Base-by-base conservation (phyloP, 768 basidiomycete genomes). In the Tubosaeta sp. region DNA sequence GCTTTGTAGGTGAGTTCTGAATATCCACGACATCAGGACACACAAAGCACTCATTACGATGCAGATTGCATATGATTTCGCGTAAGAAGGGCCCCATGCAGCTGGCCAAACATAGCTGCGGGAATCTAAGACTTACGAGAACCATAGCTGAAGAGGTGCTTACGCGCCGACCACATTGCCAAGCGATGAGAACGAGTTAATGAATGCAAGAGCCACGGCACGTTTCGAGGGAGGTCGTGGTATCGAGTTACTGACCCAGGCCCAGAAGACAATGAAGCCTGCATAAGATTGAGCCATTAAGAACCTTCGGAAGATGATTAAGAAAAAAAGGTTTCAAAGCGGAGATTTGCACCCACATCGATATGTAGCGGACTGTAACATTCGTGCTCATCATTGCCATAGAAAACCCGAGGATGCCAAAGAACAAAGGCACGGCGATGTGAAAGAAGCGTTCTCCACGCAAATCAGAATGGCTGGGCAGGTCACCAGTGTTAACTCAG, bases 141-240 rank as follows among this genome's bases (percentile, higher is more conserved):
- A 37, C 10, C 16, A 31, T 50, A 12, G 9, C 14, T 37, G 10
- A 8, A 37, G 26, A 22, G 43, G 22, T 26, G 79, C 82, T 72
- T 74, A 94, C 74, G 90, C 85, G 56, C 92, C 92, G 39, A 83
- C 72, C 38, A 95, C 76, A 71, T 95, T 95, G 1, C 93, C 93
- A 4, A 90, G 75, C 62, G 90, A 84, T 9, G 86, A 85, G 62
- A 91, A 82, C 38, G 85, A 81, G 66, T 94, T 92, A 61, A 93
- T 81, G 54, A 89, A 70, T 2, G 91, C 92, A 44, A 95, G 75
- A 12, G 86, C 86, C n/a, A 93, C 86, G 3, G 92, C 88, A 5
- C 92, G 84, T 69, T 94, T 95, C n/a, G 85, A 82, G 5, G 90
- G 78, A 25, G 92, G 84, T n/a, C 82, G 81, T 26, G 90, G 82